A percentile compares a stretch with the other conserved stretches of the same genome.
These are phyloP conservation scores for Neocatenulostroma microsporum DNA, from an alignment of 2,329 filamentous ascomycete species.

Conservation along the genomic window DNA sequence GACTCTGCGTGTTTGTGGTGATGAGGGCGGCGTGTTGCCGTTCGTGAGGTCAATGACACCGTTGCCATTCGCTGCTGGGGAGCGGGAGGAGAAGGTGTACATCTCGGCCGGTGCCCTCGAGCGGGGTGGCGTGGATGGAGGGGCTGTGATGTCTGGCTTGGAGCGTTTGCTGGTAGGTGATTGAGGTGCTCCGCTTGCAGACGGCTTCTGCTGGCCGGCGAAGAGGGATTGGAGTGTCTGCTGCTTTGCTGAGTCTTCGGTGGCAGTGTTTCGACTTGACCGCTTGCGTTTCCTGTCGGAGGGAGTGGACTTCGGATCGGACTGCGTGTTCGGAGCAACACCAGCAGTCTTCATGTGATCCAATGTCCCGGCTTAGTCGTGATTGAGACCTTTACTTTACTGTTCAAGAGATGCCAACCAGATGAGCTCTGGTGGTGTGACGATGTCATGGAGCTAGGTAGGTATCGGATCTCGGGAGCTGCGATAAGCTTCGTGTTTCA, in stretches of 20 bases:
- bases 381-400: too few species aligned
- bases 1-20: conserved; percentile 18
- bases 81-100: conserved; percentile 43
- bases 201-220: conserved; percentile 26
- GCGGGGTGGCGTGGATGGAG: conserved; percentile 16
- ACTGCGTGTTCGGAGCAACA: conserved; percentile 14
- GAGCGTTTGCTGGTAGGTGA: conserved; percentile 37
- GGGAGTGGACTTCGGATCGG: conserved; percentile 8
- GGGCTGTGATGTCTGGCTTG: conserved; percentile 26
- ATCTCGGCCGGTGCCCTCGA: conserved; percentile 39
- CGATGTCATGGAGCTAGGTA: too few species aligned
- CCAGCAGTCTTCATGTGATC: conserved; percentile 20
- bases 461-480: too few species aligned
- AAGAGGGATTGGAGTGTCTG: conserved; percentile 32
- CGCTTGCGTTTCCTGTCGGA: conserved; percentile 21
- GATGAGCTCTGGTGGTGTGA: too few species aligned
- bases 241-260: conserved; percentile 10
- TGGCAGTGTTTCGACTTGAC: conserved; percentile 5
- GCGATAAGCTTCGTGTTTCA: too few species aligned
- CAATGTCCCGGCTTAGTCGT: too few species aligned
- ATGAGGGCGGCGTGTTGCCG: conserved; percentile 25
- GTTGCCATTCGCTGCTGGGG: conserved; percentile 30
- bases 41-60: conserved; percentile 39
- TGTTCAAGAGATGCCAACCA: too few species aligned
- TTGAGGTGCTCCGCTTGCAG: conserved; percentile 1